These are phyloP conservation scores for Miscanthus lutarioriparius DNA, from an alignment of 176 grass and related monocot genomes.

Conservation along the genomic window DNA sequence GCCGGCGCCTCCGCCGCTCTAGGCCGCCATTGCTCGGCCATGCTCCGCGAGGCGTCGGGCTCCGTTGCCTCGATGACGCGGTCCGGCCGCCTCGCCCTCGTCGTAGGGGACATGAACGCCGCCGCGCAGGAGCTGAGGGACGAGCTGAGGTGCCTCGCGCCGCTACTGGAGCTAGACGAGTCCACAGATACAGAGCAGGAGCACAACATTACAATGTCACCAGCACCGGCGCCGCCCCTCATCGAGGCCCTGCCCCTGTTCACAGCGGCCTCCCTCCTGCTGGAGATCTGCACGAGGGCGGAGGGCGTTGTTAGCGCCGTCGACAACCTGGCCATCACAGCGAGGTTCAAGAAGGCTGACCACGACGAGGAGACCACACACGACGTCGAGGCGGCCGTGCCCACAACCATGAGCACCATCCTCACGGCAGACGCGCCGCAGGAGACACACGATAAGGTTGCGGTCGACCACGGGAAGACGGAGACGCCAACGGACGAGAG, in stretches of 20 bases:
- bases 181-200: background rate
- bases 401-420: background rate
- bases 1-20: constrained; percentile 38
- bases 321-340: constrained; percentile 22
- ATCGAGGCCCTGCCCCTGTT: constrained; percentile 44
- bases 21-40: constrained; percentile 33
- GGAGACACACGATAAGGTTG: background rate
- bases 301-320: constrained; percentile 32
- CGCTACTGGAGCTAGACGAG: constrained; percentile 13
- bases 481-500: background rate
- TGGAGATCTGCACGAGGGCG: constrained; percentile 42
- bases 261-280: constrained; percentile 34
- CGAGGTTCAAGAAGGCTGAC: constrained; percentile 31
- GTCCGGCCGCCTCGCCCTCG: constrained; percentile 30
- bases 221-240: background rate
- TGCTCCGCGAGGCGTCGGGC: constrained; percentile 56
- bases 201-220: background rate
- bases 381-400: constrained; percentile 8
- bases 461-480: background rate
- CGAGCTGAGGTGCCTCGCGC: constrained; percentile 41
- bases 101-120: constrained; percentile 43
- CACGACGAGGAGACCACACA: background rate
- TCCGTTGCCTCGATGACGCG: constrained; percentile 51
- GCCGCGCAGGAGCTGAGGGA: constrained; percentile 54
- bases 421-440: background rate